These are phyloP conservation scores for Colletotrichum sublineola DNA, from an alignment of 2,329 filamentous ascomycete species.

Conservation along the genomic window DNA sequence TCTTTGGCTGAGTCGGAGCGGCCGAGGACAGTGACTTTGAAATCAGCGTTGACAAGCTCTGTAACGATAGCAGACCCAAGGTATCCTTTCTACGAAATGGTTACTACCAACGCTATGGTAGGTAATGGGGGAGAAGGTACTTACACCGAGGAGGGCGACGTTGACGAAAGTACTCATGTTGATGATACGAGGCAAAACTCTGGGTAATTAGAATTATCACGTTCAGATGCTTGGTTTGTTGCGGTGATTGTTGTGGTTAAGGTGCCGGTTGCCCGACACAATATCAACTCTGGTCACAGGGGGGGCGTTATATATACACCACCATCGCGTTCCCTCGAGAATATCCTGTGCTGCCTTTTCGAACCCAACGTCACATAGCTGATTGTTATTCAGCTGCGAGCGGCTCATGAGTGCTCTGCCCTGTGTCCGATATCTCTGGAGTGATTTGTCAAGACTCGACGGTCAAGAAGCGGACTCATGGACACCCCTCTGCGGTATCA, in stretches of 20 bases:
- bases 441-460: neutral
- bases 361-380: neutral
- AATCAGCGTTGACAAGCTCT: conserved; percentile 54
- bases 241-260: neutral
- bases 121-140: neutral
- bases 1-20: conserved; percentile 52
- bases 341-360: neutral
- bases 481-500: neutral
- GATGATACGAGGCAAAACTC: neutral
- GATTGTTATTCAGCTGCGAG: neutral
- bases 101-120: neutral
- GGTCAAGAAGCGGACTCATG: neutral
- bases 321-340: no score
- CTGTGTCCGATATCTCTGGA: neutral
- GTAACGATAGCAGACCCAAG: conserved; percentile 56
- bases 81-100: conserved; percentile 51
- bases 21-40: conserved; percentile 68
- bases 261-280: neutral
- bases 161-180: conserved; percentile 33
- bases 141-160: conserved; percentile 36
- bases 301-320: neutral
- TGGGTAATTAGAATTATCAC: no score
- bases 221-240: neutral
- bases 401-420: neutral
- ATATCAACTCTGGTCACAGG: neutral